These are phyloP conservation scores for Aspergillus avenaceus DNA, from an alignment of 495 filamentous ascomycete species.

Conservation along the genomic window DNA sequence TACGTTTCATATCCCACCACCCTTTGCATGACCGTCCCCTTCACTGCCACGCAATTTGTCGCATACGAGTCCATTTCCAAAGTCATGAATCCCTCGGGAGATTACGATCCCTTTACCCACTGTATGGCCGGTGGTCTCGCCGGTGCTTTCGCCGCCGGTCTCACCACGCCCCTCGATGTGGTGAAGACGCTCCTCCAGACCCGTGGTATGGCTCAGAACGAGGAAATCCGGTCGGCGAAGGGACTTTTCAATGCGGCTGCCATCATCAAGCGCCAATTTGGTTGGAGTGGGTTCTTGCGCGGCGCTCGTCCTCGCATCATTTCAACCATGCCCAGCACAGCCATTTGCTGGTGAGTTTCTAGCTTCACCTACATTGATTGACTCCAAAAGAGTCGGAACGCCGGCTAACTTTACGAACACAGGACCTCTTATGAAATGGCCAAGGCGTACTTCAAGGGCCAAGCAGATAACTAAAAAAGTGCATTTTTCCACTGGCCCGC, in stretches of 20 bases:
- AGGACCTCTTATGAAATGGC: slow-evolving; percentile 79
- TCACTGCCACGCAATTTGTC: slow-evolving; percentile 93
- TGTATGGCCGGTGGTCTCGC: slow-evolving; percentile 88
- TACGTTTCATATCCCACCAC: slow-evolving; percentile 99
- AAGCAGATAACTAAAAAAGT: slow-evolving; percentile 20
- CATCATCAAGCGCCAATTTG: slow-evolving; percentile 81
- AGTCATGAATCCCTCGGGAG: slow-evolving; percentile 75
- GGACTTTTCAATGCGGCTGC: slow-evolving; percentile 77
- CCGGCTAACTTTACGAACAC: too few species aligned
- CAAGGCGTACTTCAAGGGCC: slow-evolving; percentile 65
- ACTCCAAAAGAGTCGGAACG: too few species aligned
- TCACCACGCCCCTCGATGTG: slow-evolving; percentile 95
- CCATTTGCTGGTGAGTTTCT: slow-evolving; percentile 92
- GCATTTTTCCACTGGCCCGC: slow-evolving; percentile 3
- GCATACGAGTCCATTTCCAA: slow-evolving; percentile 97
- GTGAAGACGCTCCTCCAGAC: slow-evolving; percentile 98
- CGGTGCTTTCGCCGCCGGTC: slow-evolving; percentile 85
- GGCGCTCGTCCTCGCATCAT: slow-evolving; percentile 87
- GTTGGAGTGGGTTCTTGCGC: slow-evolving; percentile 83
- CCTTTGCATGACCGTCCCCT: slow-evolving; percentile 96
- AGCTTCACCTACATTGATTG: too few species aligned
- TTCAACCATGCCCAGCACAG: slow-evolving; percentile 96
- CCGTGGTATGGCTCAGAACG: slow-evolving; percentile 72
- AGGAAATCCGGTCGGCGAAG: slow-evolving; percentile 78
- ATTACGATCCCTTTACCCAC: slow-evolving; percentile 89